These are phyloP conservation scores for Myxozyma nipponensis DNA, from an alignment of 805 yeast genomes.

Conservation along the genomic window DNA sequence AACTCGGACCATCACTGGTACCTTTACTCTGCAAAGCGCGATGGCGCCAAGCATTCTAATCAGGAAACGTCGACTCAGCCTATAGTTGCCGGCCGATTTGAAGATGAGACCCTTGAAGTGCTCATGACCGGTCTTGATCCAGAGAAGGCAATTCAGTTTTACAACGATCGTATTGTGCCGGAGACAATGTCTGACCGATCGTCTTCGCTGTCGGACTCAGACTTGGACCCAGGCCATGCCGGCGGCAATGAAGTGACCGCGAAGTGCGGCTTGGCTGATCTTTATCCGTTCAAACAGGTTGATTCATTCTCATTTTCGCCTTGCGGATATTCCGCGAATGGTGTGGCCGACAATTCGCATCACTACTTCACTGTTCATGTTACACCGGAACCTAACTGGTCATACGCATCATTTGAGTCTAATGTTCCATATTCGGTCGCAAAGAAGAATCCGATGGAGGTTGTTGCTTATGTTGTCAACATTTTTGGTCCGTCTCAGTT, in stretches of 20 bases:
- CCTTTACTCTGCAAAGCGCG: conserved; percentile 47
- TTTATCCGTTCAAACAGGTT: conserved; percentile 48
- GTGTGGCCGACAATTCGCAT: conserved; percentile 54
- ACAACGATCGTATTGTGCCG: conserved; percentile 47
- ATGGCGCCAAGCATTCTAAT: neutral
- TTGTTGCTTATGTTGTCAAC: conserved; percentile 55
- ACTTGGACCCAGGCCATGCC: conserved; percentile 72
- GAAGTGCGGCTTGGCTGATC: conserved; percentile 55
- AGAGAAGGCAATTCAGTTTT: conserved; percentile 54
- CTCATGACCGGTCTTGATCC: conserved; percentile 82
- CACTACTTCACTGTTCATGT: conserved; percentile 81
- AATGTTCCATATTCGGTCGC: conserved; percentile 53
- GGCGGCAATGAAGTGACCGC: conserved; percentile 68
- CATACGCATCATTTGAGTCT: conserved; percentile 94
- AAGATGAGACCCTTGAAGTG: conserved; percentile 78
- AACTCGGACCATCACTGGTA: conserved; percentile 84
- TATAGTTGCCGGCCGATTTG: conserved; percentile 22
- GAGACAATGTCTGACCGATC: conserved; percentile 34
- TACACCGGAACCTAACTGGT: conserved; percentile 92
- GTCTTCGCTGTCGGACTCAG: conserved; percentile 36
- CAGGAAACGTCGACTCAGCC: neutral
- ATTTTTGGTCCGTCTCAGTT: conserved; percentile 75
- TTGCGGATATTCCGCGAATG: conserved; percentile 91
- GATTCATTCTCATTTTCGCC: conserved; percentile 92
- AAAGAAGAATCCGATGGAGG: conserved; percentile 38